Percentiles rank a stretch among this genome's conserved stretches.
These are phyloP conservation scores for Anisogramma anomala DNA, from an alignment of 2,329 filamentous ascomycete species.

Conservation along the genomic window DNA sequence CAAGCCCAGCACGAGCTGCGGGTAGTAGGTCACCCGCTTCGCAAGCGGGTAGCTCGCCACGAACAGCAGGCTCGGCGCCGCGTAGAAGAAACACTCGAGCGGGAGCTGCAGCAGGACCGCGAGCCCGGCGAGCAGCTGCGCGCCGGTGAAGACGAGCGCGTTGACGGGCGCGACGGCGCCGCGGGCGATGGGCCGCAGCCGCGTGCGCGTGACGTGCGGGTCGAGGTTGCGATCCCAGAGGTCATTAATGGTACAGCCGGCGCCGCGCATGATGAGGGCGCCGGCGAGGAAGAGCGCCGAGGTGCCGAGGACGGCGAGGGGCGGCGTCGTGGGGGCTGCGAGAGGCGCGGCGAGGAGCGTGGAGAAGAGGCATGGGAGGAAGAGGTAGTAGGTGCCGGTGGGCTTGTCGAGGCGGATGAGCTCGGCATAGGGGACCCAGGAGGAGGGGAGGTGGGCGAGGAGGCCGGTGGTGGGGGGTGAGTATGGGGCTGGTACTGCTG, in stretches of 20 bases:
- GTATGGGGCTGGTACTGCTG: slow-evolving; percentile 33
- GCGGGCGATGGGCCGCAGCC: slow-evolving; percentile 68
- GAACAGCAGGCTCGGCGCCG: slow-evolving; percentile 59
- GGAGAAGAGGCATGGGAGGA: slow-evolving; percentile 76
- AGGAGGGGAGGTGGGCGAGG: slow-evolving; percentile 54
- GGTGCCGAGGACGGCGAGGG: slow-evolving; percentile 51
- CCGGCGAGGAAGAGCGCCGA: slow-evolving; percentile 62
- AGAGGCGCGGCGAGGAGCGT: slow-evolving; percentile 69
- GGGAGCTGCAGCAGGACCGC: slow-evolving; percentile 69
- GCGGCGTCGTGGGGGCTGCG: slow-evolving; percentile 46
- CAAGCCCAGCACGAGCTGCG: slow-evolving; percentile 69
- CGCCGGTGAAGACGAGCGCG: slow-evolving; percentile 63
- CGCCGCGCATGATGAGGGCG: slow-evolving; percentile 74
- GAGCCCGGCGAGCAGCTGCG: slow-evolving; percentile 62
- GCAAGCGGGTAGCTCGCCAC: slow-evolving; percentile 71
- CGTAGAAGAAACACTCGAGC: slow-evolving; percentile 61
- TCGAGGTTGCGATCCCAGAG: slow-evolving; percentile 84
- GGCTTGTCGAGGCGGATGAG: slow-evolving; percentile 73
- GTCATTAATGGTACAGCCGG: slow-evolving; percentile 82
- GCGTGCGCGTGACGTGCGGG: slow-evolving; percentile 64
- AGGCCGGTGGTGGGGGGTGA: slow-evolving; percentile 59
- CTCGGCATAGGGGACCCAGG: slow-evolving; percentile 71
- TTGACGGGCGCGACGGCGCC: slow-evolving; percentile 61
- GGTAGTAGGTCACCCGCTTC: slow-evolving; percentile 79
- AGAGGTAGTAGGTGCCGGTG: slow-evolving; percentile 72